phyloP scores from a whole-genome alignment of 768 basidiomycete genomes.

The Rhizopogon vulgaris region DNA sequence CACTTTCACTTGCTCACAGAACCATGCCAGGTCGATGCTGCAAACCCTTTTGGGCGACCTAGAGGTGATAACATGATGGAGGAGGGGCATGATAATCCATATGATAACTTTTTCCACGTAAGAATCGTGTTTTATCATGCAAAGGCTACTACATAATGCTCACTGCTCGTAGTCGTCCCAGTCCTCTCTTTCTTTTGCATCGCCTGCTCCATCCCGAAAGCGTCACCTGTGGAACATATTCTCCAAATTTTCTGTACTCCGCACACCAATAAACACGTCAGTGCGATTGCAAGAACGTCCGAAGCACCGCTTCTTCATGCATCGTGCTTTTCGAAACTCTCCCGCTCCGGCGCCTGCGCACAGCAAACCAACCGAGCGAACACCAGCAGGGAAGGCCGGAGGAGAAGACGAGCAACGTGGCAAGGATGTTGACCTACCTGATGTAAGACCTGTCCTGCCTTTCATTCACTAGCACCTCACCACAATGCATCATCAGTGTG shows the following conservation, averaged over 20 bases:
- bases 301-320: not conserved
- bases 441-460: not conserved
- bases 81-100: too few relatives aligned
- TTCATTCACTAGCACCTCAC: not conserved
- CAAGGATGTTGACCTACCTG: not conserved
- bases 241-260: not conserved
- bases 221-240: too few relatives aligned
- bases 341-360: too few relatives aligned
- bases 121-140: too few relatives aligned
- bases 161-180: not conserved
- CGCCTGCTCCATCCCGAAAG: not conserved
- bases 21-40: too few relatives aligned
- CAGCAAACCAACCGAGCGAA: accelerated
- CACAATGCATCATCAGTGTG: not conserved
- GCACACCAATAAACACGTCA: too few relatives aligned
- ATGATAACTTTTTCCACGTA: too few relatives aligned
- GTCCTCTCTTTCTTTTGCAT: not conserved
- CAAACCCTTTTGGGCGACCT: too few relatives aligned
- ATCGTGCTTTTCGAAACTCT: too few relatives aligned
- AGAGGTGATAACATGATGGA: too few relatives aligned
- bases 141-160: not conserved
- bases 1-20: not conserved
- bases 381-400: too few relatives aligned
- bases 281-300: not conserved
- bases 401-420: not conserved